Evolutionary conservation across 805 yeast species (phyloP), one percentile per base, ranked within the genome.

Genomic region (Candida silvatica): DNA sequence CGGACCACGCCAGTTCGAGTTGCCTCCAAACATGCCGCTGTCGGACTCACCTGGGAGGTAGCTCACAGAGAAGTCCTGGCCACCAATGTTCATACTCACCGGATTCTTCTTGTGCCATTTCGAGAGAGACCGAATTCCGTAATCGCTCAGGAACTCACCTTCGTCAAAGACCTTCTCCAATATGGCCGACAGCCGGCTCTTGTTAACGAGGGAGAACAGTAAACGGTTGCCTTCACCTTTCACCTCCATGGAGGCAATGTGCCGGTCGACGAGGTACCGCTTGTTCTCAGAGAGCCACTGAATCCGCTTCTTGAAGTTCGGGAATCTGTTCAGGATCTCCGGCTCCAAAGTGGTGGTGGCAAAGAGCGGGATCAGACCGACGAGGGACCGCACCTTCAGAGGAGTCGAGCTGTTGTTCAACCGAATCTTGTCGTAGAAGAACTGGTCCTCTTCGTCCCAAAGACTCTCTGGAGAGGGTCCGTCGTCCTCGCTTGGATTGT

Each of bases 1-100:
- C 12, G 97, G 96, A 3, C 97, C 97, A 57, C 97, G 71, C 97
- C 97, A 87, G 59, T 87, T 87, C 17, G 95, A 86, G 56, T 87
- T 87, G 39, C 97, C 97, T 34, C 97, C 97, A 68, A 87, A 87
- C 74, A 88, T 73, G 4, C 95, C 95, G 5, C 94, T 80, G 52
- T 85, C 90, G 20, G 94, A 81, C 52, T 85, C 95, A 20, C 94
- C 95, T 4, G 94, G 80, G 36, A 85, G 69, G 57, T 86, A 85
- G 39, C 71, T 70, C 22, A 85, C 88, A 30, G 66, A 62, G 58
- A 78, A 87, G 27, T 68, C 64, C 45, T 74, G 68, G 14, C 94
- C 94, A 54, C 83, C 69, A 29, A 87, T 94, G 44, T 77, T 71
- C 90, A 86, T 83, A 36, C 74, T 71, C 51, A 78, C 86, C 5